Evolutionary conservation across 768 basidiomycete genomes (phyloP), one percentile per base, ranked within the genome.

Genomic region (Trametes cinnabarina): DNA sequence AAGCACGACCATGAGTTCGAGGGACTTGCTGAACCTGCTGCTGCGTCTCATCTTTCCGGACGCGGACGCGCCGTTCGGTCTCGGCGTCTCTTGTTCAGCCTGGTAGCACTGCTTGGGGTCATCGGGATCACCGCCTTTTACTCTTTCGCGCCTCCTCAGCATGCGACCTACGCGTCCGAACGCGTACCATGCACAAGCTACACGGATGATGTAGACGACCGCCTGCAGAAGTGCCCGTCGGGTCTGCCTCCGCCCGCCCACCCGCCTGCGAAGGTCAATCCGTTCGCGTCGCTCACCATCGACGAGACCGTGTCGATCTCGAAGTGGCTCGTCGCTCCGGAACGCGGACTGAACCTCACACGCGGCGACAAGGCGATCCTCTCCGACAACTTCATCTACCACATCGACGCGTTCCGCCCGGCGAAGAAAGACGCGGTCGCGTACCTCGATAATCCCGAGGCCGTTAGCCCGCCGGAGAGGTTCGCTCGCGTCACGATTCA

Each of bases 401-500:
- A 76, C 55, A 76, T 86, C 55, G 84, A 85, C 57, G 68, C 73
- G 0, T 78, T 74, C 51, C 73, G 74, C 26, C 84, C 84, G 1
- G 59, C 75, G 0, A 86, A 86, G 67, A 60, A 63, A 3, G 77
- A 71, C 19, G 79, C 78, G 4, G 68, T 84, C 14, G 69, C 68
- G 0, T 83, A 83, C 63, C 68, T 85, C 34, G 70, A 77, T 3
- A 65, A 70, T 9, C 71, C 76, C 8, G 39, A 51, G 15, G 30
- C 53, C 11, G 23, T 22, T 2, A 26, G 51, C 8, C 64, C 69
- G 2, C 82, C 80, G 0, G 61, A 70, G 32, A 68, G 73, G 34
- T 79, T 73, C 59, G 81, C 83, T 5, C 73, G 77, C 49, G 80
- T 80, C n/a, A 76, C 76, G 25, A 71, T 86, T 47, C 77, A 82